Evolutionary conservation across 352 stramenopile species (phyloP).

Genomic region (Pythium monospermum): DNA sequence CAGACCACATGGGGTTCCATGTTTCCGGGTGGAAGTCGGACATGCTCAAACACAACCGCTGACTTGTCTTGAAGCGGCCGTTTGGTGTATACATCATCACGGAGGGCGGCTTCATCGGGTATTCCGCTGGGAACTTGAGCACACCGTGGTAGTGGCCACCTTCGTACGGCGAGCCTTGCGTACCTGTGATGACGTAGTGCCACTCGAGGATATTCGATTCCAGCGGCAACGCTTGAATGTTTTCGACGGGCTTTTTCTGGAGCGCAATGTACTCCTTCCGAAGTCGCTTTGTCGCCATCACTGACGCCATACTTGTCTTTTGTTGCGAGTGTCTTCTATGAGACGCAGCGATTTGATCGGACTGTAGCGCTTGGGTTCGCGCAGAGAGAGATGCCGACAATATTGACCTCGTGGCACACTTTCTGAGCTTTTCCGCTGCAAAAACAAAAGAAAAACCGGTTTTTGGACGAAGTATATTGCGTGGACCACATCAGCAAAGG

Average conservation of each 20-base stretch:
- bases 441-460: no score
- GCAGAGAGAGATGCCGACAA: no score
- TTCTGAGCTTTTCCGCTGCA: no score
- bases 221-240: conserved; percentile 87
- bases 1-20: conserved; percentile 96
- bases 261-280: conserved; percentile 91
- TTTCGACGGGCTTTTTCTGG: conserved; percentile 86
- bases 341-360: no score
- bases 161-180: conserved; percentile 69
- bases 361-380: no score
- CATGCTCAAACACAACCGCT: conserved; percentile 93
- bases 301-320: conserved; percentile 50
- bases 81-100: conserved; percentile 95
- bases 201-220: conserved; percentile 95
- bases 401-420: no score
- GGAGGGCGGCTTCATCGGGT: conserved; percentile 94
- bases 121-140: conserved; percentile 92
- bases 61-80: conserved; percentile 93
- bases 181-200: conserved; percentile 92
- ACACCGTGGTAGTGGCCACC: conserved; percentile 90
- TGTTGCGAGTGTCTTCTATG: no score
- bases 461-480: no score
- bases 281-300: conserved; percentile 86
- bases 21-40: conserved; percentile 94
- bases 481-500: no score